A percentile compares a stretch with the other conserved stretches of the same genome.
Conservation (phyloP, 345 rosid species). For the Xanthoceras sorbifolium region DNA sequence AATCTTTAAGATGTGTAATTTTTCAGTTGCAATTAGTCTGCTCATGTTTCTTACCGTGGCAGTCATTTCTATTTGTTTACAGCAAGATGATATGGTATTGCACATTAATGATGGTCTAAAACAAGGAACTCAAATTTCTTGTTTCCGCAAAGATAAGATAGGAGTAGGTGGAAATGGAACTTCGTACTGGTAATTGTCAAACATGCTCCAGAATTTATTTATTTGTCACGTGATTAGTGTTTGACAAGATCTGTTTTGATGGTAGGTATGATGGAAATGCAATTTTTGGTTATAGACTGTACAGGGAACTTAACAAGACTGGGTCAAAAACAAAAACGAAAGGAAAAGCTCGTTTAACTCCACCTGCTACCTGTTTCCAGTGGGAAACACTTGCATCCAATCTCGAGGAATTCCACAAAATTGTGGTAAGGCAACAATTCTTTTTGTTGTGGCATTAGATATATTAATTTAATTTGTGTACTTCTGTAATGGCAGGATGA, state of each 20-base stretch:
- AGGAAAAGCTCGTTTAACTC: conserved; percentile 35
- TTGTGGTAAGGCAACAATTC: conserved; percentile 48
- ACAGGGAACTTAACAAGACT: conserved; percentile 51
- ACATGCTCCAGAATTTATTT: conserved; percentile 17
- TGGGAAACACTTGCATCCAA: conserved; percentile 90
- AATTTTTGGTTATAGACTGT: conserved; percentile 71
- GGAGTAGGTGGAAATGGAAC: conserved; percentile 62
- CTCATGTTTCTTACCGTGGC: conserved; percentile 1
- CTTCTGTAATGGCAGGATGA: conserved; percentile 52
- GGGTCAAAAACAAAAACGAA: conserved; percentile 33
- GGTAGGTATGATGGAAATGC: conserved; percentile 76
- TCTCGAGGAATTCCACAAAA: conserved; percentile 60
- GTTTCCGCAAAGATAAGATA: conserved; percentile 65
- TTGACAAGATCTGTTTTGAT: conserved; percentile 15
- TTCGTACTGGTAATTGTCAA: conserved; percentile 67
- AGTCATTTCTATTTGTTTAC: conserved; percentile 26
- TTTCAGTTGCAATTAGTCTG: conserved; percentile 21
- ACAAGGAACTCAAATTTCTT: conserved; percentile 45
- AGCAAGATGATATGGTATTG: conserved; percentile 72
- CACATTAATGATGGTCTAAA: conserved; percentile 56
- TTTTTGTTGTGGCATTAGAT: neutral
- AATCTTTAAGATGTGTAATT: conserved; percentile 1
- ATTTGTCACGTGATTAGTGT: conserved; percentile 17
- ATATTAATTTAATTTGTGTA: conserved; percentile 17
- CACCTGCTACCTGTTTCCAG: conserved; percentile 26